Evolutionary conservation across 495 filamentous ascomycete genomes (phyloP), one percentile per base, ranked within the genome.

Genomic region (Lichina pygmaea): DNA sequence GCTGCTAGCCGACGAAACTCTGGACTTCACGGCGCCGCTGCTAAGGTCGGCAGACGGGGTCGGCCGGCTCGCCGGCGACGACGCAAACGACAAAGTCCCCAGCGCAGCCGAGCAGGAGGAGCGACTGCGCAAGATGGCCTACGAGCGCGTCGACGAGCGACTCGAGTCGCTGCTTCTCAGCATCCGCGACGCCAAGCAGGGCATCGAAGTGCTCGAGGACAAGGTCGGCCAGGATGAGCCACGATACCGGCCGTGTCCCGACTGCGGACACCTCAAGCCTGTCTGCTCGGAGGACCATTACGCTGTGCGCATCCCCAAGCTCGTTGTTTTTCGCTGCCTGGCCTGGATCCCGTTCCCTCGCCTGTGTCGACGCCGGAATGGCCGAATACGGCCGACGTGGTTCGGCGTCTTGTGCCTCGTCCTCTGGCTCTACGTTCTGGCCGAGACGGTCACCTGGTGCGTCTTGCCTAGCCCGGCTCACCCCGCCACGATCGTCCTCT

Each of bases 141-240:
- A 60, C 42, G 65, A 65, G 34, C 62, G 68, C 43, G 66, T 84
- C 62, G 68, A 66, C 45, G 62, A 67, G 48, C 68, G 71, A 6
- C 56, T 79, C 9, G 59, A 66, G 43, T 73, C 68, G 3, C 66
- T 78, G 16, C 62, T 66, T 33, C 60, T 68, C 3, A 72, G 72
- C 47, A 79, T 85, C 48, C 66, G 67, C 2, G 71, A 74, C 17
- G 70, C 79, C 16, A 75, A 73, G 48, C 64, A 68, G 43, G 77
- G 75, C 2, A 71, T 84, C 34, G 65, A 72, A 50, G 63, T 68
- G 12, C 60, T 83, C n/a, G 76, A 79, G 58, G 60, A 68, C 33
- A 65, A 71, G 45, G 60, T 81, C 36, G 36, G 36, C 3, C 36
- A 15, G 13, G 13, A 2, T 6, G 36, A 39, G 11, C 11, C 10